A percentile compares a stretch with the other conserved stretches of the same genome.
These are phyloP conservation scores for Vigna hirtella DNA, from an alignment of 306 rosid species.

Conservation along the genomic window DNA sequence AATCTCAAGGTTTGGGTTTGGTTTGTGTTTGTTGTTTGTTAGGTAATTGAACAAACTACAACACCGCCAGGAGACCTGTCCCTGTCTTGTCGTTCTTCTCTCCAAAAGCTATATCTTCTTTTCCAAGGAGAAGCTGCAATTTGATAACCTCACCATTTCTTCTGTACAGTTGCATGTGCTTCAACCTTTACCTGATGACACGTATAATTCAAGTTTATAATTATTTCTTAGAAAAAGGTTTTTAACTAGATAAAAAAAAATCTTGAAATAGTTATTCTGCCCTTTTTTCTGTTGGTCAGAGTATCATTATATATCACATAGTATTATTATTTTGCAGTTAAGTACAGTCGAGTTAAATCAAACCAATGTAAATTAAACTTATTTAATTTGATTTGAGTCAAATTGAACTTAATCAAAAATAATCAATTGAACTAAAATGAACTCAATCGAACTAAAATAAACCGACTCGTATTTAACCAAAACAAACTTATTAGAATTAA, in stretches of 20 bases:
- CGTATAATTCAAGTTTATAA: conserved; percentile 1
- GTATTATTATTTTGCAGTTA: too few relatives aligned
- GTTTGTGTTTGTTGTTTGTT: background rate
- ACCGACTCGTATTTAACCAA: too few relatives aligned
- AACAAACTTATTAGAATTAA: rapidly evolving
- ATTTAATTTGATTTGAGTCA: too few relatives aligned
- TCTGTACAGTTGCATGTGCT: background rate
- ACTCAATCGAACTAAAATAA: too few relatives aligned
- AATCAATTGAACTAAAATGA: too few relatives aligned
- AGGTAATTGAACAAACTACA: conserved; percentile 10
- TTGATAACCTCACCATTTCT: conserved; percentile 37
- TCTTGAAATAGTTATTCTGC: background rate
- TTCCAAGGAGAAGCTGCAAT: conserved; percentile 34
- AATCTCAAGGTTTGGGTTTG: conserved; percentile 5
- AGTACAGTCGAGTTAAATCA: too few relatives aligned
- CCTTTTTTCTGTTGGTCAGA: background rate
- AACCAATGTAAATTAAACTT: too few relatives aligned
- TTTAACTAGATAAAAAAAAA: background rate
- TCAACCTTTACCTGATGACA: conserved; percentile 3
- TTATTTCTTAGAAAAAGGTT: background rate
- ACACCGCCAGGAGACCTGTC: conserved; percentile 41
- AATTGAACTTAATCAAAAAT: too few relatives aligned
- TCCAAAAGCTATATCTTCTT: conserved; percentile 39
- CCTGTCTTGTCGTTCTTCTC: conserved; percentile 6
- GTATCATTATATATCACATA: background rate